phyloP scores from a whole-genome alignment of 164 flowering plant genomes.

The Piper longum region DNA sequence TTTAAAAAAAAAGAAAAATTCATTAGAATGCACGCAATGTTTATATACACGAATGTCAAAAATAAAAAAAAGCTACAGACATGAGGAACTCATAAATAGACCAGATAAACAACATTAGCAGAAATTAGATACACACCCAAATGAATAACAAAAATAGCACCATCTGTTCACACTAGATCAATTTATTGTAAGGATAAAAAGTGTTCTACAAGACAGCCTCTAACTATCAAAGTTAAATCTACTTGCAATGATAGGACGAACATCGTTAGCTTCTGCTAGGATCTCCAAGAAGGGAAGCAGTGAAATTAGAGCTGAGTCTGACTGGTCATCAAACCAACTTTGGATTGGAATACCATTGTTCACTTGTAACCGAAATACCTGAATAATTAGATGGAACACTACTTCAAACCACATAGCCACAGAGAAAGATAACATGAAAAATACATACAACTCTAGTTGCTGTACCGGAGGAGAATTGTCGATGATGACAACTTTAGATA shows the following conservation, averaged over 20 bases:
- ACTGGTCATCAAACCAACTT: conserved; percentile 86
- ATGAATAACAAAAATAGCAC: background rate
- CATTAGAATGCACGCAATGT: background rate
- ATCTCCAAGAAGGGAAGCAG: conserved; percentile 69
- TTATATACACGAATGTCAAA: background rate
- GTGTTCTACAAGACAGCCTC: conserved; percentile 11
- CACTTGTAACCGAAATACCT: conserved; percentile 91
- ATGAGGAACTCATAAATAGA: background rate
- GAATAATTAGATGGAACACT: conserved; percentile 22
- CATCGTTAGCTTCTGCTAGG: conserved; percentile 72
- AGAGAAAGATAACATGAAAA: background rate
- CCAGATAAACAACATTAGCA: conserved; percentile 1
- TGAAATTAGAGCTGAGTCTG: conserved; percentile 49
- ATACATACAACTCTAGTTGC: background rate
- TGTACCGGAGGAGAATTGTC: conserved; percentile 96
- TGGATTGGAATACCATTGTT: conserved; percentile 88
- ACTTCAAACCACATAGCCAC: background rate
- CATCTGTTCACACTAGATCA: conserved; percentile 5
- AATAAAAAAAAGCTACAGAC: background rate
- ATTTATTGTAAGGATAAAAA: conserved; percentile 17
- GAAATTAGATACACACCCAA: conserved; percentile 3
- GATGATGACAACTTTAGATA: conserved; percentile 85
- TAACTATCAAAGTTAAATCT: conserved; percentile 72
- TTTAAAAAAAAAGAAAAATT: no score
- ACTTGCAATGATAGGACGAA: conserved; percentile 83